Percentiles rank a stretch among this genome's conserved stretches.
phyloP scores from a whole-genome alignment of 805 yeast genomes.

The Candida lessepsii region DNA sequence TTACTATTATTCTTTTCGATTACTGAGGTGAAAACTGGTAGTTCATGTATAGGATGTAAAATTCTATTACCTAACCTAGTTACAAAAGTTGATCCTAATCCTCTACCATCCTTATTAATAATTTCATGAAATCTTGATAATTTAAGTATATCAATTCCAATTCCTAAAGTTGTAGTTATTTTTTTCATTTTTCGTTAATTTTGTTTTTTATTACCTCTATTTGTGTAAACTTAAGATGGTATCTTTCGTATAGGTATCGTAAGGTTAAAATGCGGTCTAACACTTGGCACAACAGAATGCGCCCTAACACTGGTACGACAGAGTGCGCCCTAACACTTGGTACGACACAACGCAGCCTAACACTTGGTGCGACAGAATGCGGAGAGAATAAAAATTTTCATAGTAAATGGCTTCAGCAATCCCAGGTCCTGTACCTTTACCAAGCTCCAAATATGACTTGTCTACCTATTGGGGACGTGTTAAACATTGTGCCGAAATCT shows the following conservation, averaged over 20 bases:
- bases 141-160: constrained; percentile 59
- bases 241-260: no score
- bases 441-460: constrained; percentile 77
- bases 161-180: constrained; percentile 31
- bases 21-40: constrained; percentile 25
- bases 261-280: no score
- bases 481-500: constrained; percentile 86
- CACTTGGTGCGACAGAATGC: no score
- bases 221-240: no score
- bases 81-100: constrained; percentile 9
- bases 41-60: constrained; percentile 45
- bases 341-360: no score
- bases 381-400: not conserved
- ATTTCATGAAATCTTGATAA: constrained; percentile 46
- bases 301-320: no score
- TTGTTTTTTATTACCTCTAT: no score
- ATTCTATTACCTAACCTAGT: constrained; percentile 45
- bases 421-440: constrained; percentile 77
- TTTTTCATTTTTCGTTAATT: constrained; percentile 5
- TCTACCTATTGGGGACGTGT: constrained; percentile 91
- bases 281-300: no score
- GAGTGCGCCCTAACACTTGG: no score
- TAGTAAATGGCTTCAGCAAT: constrained; percentile 81
- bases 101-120: constrained; percentile 31
- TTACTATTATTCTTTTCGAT: constrained; percentile 17